Percentiles rank a stretch among this genome's conserved stretches.
phyloP scores from a whole-genome alignment of 1,139 yeast species.

The Sugiyamaella sp. region DNA sequence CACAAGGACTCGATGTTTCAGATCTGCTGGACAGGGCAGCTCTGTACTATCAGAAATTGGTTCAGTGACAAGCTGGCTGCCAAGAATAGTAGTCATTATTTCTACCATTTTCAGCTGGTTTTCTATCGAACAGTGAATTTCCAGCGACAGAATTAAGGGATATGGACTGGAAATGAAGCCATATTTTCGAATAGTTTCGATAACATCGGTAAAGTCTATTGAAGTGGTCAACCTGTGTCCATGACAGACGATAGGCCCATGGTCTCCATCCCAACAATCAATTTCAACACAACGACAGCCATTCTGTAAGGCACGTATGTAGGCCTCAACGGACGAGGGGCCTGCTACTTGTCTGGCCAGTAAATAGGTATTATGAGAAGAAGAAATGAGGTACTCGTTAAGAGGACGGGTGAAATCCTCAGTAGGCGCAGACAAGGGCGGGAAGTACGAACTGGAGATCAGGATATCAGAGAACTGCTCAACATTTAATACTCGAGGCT shows the following conservation, averaged over 20 bases:
- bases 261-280: conserved; percentile 90
- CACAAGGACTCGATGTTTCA: conserved; percentile 69
- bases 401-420: conserved; percentile 68
- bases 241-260: conserved; percentile 88
- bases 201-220: conserved; percentile 68
- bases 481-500: conserved; percentile 42
- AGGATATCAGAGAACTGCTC: conserved; percentile 59
- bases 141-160: conserved; percentile 87
- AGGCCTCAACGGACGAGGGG: conserved; percentile 88
- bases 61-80: conserved; percentile 55
- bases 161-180: conserved; percentile 83
- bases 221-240: conserved; percentile 82
- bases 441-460: conserved; percentile 52
- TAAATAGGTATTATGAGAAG: conserved; percentile 93
- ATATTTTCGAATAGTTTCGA: conserved; percentile 73
- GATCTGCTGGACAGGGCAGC: conserved; percentile 73
- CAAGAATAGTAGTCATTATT: conserved; percentile 58
- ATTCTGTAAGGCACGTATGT: conserved; percentile 81
- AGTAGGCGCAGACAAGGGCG: conserved; percentile 35
- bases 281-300: conserved; percentile 94
- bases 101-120: conserved; percentile 64
- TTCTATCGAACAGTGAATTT: conserved; percentile 69
- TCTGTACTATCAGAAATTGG: conserved; percentile 42
- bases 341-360: conserved; percentile 91
- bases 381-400: conserved; percentile 83